Evolutionary conservation across 2,329 filamentous ascomycete species (phyloP).

Genomic region (Pestalotiopsis sp.): DNA sequence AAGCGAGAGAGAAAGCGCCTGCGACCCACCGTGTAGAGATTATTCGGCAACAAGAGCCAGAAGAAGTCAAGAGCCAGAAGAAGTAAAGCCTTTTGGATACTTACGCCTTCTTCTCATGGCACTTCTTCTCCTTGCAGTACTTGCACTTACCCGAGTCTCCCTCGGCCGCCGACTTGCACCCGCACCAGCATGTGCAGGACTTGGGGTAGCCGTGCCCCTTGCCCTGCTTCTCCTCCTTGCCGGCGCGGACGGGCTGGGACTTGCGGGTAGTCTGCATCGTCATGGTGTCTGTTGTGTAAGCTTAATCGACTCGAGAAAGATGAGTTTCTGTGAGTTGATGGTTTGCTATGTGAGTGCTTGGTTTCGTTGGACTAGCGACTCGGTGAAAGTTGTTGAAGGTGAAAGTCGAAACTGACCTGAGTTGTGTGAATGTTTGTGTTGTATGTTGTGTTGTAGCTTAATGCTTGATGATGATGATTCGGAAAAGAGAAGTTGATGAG

Average conservation of each 20-base stretch:
- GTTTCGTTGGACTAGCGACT: too few species aligned
- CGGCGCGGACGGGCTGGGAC: not conserved
- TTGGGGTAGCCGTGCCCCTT: constrained; percentile 10
- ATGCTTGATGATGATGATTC: not conserved
- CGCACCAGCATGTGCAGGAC: constrained; percentile 4
- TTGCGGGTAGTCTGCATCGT: not conserved
- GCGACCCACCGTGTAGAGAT: too few species aligned
- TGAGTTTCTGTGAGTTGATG: not conserved
- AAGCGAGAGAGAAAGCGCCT: too few species aligned
- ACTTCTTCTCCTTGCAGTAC: not conserved
- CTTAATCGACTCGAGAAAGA: not conserved
- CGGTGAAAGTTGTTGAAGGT: not conserved
- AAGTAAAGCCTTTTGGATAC: not conserved
- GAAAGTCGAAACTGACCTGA: too few species aligned
- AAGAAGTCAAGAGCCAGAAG: too few species aligned
- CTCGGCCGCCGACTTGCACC: not conserved
- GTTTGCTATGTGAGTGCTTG: not conserved
- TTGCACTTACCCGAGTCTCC: not conserved
- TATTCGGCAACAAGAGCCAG: too few species aligned
- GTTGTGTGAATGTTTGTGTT: not conserved
- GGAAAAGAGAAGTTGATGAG: not conserved
- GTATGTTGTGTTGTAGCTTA: not conserved
- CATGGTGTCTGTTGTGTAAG: not conserved
- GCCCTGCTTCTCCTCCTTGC: not conserved
- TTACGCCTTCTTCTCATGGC: constrained; percentile 4